Evolutionary conservation across 1,284 basidiomycete genomes (phyloP), one percentile per base, ranked within the genome.

Genomic region (Ceratobasidium sp.): DNA sequence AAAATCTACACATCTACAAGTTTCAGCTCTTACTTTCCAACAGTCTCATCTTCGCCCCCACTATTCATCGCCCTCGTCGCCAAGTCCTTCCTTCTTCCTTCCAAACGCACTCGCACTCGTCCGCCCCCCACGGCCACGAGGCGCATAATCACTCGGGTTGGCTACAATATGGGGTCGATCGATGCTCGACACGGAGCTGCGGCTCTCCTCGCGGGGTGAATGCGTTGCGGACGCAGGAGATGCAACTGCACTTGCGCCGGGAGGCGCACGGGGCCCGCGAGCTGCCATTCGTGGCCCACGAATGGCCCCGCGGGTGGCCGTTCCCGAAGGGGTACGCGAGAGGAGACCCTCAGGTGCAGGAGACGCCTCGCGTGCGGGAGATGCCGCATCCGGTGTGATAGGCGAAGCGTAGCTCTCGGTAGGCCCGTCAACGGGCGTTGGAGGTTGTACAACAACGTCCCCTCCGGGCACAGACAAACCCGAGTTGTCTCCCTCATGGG

Each of bases 1-100:
- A 41, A 41, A 76, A 78, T 76, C 47, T 76, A 48, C 31, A 44
- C 56, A 0, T 60, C 47, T 59, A 44, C 33, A 47, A 11, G 29
- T 47, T 47, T 53, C 50, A 19, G n/a, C 7, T 15, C 22, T 67
- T 65, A 78, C 79, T 79, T 81, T 48, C 79, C 79, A 44, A 91
- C 85, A 65, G 91, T 83, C 78, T 91, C 88, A 76, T 93, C 92
- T 81, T 94, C 93, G 47, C 92, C 91, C 80, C 93, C 92, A 79
- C 91, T 92, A 54, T 90, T 91, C 89, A 92, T 91, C 74, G 91
- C 91, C 81, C 91, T 87, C 79, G 91, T 86, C 71, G 90, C 89
- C 75, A 94, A 87, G 66, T 88, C 85, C 54, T 87, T 87, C 79
- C 91, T 86, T 71, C 54, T 87, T 87, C 79, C 91, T 86, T 71